Conservation (phyloP, 768 basidiomycete species). For the Porpolomopsis calyptriformis region DNA sequence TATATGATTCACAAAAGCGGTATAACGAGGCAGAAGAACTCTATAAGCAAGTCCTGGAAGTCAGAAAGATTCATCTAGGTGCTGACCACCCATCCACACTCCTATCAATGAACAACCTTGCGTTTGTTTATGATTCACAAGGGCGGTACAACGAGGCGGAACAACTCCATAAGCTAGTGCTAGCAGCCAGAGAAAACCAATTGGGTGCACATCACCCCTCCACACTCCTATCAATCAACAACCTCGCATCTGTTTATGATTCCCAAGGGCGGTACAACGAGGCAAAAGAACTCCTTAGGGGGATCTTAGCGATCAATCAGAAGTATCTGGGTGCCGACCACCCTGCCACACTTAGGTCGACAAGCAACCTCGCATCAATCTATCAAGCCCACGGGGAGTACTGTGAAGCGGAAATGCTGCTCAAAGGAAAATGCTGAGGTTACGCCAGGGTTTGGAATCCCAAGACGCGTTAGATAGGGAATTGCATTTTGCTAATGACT, state of each 20-base stretch:
- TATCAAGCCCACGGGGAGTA: neutral
- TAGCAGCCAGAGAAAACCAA: neutral
- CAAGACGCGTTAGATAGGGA: too few species aligned
- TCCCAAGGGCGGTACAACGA: neutral
- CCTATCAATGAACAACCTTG: neutral
- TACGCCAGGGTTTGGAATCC: too few species aligned
- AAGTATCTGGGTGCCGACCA: neutral
- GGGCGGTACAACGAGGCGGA: neutral
- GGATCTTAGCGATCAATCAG: too few species aligned
- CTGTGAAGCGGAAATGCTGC: neutral
- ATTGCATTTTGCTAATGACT: too few species aligned
- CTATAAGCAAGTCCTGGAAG: neutral
- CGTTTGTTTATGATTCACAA: too few species aligned
- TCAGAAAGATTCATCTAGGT: neutral
- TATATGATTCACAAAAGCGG: too few species aligned
- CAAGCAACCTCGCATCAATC: neutral
- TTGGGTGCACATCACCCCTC: neutral
- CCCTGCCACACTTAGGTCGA: neutral
- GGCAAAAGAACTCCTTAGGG: neutral
- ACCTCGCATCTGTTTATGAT: neutral
- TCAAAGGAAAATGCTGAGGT: too few species aligned
- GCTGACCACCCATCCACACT: neutral
- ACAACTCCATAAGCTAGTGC: neutral
- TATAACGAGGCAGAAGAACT: conserved; percentile 1
- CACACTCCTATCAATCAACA: neutral